phyloP scores from a whole-genome alignment of 129 eudicot species.

The Centrapalus pauciflorus region DNA sequence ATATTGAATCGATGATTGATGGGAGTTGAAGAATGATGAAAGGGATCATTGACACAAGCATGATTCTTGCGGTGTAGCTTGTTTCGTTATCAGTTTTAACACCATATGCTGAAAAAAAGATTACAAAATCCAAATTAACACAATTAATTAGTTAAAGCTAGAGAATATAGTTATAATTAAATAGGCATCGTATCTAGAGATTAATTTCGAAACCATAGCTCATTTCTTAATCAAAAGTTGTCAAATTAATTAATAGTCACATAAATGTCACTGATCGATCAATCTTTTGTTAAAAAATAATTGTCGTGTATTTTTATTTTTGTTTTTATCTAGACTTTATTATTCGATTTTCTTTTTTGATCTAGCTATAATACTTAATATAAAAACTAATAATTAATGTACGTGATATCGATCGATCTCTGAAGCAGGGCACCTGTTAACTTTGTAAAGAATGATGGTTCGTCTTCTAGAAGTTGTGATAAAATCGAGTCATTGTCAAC shows the following conservation, averaged over 20 bases:
- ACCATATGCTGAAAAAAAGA: slow-evolving; percentile 22
- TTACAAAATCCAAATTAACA: neutral
- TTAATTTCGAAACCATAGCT: too few relatives aligned
- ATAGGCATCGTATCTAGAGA: too few relatives aligned
- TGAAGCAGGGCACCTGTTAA: slow-evolving; percentile 16
- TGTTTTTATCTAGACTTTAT: too few relatives aligned
- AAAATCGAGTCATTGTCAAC: neutral
- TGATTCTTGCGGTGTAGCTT: slow-evolving; percentile 47
- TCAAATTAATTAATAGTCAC: too few relatives aligned
- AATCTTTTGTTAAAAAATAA: too few relatives aligned
- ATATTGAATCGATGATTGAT: slow-evolving; percentile 18
- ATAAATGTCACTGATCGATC: too few relatives aligned
- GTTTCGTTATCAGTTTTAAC: slow-evolving; percentile 44
- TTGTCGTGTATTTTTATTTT: too few relatives aligned
- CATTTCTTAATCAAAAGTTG: too few relatives aligned
- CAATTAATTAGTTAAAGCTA: neutral
- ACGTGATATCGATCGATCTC: neutral
- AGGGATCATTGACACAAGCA: slow-evolving; percentile 43
- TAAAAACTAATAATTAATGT: neutral
- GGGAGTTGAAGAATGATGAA: slow-evolving; percentile 40
- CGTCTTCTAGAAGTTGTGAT: slow-evolving; percentile 12
- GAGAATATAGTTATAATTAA: too few relatives aligned
- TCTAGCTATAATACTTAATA: too few relatives aligned
- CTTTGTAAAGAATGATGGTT: slow-evolving; percentile 18
- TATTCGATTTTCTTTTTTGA: too few relatives aligned